Base-by-base conservation (phyloP, 768 basidiomycete genomes). In the Coprinellus aureogranulatus region DNA sequence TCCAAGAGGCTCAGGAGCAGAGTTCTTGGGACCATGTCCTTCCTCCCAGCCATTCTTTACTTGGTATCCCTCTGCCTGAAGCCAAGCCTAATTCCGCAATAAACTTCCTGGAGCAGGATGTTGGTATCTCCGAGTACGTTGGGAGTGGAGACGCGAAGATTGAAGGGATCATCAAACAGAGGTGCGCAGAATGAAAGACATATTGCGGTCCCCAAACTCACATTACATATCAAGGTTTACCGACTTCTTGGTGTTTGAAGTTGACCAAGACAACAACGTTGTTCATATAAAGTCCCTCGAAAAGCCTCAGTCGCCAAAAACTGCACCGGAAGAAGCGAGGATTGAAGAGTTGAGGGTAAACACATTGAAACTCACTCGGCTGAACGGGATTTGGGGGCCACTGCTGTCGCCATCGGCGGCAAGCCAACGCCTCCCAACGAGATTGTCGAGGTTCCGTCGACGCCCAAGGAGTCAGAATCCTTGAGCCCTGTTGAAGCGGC, bases 91-190 rank as follows among this genome's bases (percentile, higher is more conserved):
- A 79, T 55, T 80, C 79, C 26, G 70, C 79, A 5, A 75, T 86
- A 60, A 82, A 83, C 60, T 85, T 86, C 54, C 67, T 85, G 61
- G 94, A 97, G 68, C 77, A 80, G 5, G 87, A 96, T 68, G 94
- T 97, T 30, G 94, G 94, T 2, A 95, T 98, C 41, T 89, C 90
- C 4, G 88, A 92, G 68, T 96, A 94, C 69, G 82, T 94, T 61
- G 82, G 83, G 20, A 77, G 77, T 11, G 83, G 83, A 58, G 81
- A 89, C 23, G 80, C 86, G 3, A 83, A 83, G 66, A 86, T 98
- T 61, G 82, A 87, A 52, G 96, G 92, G 4, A 96, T 98, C 66
- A 98, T 98, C 71, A 98, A 98, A 73, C 96, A 98, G 75, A 81
- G 96, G 95, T 94, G 57, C 60, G 81, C n/a, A n/a, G n/a, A n/a